Percentiles rank a stretch among this genome's conserved stretches.
These are phyloP conservation scores for Lichtheimia hyalospora DNA, from an alignment of 371 early-diverging fungal species.

Conservation along the genomic window DNA sequence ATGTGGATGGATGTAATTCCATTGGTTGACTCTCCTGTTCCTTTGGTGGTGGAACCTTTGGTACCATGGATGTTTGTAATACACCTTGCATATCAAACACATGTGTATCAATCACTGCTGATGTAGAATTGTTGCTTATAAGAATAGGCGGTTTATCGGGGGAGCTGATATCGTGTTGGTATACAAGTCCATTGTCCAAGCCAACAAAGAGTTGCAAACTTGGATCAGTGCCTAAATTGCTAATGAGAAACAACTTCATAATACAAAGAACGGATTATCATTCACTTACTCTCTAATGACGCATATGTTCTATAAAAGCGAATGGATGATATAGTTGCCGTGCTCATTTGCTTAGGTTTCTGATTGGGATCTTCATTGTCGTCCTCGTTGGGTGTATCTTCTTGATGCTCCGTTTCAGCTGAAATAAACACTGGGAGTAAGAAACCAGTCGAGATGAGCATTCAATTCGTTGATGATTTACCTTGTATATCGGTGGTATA, in stretches of 20 bases:
- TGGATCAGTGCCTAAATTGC: neutral
- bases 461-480: neutral
- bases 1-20: neutral
- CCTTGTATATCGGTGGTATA: constrained; percentile 7
- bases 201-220: constrained; percentile 25
- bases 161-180: constrained; percentile 24
- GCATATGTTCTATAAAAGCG: constrained; percentile 1
- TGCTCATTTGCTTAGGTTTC: too few species aligned
- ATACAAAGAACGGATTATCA: neutral
- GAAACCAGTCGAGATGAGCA: neutral
- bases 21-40: neutral
- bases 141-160: neutral
- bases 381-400: too few species aligned
- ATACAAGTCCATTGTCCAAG: constrained; percentile 32
- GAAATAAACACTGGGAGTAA: too few species aligned
- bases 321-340: neutral
- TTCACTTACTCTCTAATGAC: constrained; percentile 2
- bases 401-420: too few species aligned
- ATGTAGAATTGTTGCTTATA: neutral
- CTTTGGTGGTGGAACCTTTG: neutral
- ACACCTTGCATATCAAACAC: constrained; percentile 24
- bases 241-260: too few species aligned
- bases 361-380: too few species aligned
- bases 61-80: neutral
- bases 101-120: constrained; percentile 18